Base-by-base conservation (phyloP, 805 yeast species). In the Yamadazyma olivae region DNA sequence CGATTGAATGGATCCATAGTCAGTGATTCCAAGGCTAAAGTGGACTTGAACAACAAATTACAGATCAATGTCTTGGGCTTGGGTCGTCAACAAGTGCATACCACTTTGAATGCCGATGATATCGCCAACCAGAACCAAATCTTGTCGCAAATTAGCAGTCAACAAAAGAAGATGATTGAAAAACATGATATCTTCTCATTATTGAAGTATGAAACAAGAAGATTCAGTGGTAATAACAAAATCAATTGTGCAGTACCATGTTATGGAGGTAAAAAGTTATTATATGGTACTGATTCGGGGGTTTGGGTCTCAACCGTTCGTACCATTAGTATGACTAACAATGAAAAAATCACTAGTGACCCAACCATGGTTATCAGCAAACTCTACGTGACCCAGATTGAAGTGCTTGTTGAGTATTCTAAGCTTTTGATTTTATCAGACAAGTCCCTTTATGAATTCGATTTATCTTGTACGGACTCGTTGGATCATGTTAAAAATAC, bases 271-370 rank as follows among this genome's bases (percentile, higher is more conserved):
- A 76, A 95, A 45, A 86, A 90, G 54, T 64, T 90, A 45, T 58
- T 93, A 23, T 90, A 86, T 53, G 98, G 98, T 28, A 89, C 98
- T 0, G 95, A 88, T 54, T 74, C 83, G 1, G 98, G 99, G 4
- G 80, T 93, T 3, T 93, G 83, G 70, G 77, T 88, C 30, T 79
- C 93, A 30, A 88, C 88, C 51, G 75, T 71, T n/a, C 57, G 75
- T 28, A 75, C 77, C 6, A 75, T 72, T 38, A 68, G 75, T 23
- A 63, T 79, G 35, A 64, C 70, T 0, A 64, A 74, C 6, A 68
- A 67, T 32, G 71, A 67, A 37, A 66, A 64, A 47, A 71, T 74
- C 31, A 81, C 81, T 32, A 74, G 83, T 1, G 80, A 77, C 32
- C 97, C 97, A 2, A 74, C 80, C 8, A 77, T 81, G 64, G 78